These are phyloP conservation scores for Cladosporium sp. DNA, from an alignment of 2,329 filamentous ascomycete species.

Conservation along the genomic window DNA sequence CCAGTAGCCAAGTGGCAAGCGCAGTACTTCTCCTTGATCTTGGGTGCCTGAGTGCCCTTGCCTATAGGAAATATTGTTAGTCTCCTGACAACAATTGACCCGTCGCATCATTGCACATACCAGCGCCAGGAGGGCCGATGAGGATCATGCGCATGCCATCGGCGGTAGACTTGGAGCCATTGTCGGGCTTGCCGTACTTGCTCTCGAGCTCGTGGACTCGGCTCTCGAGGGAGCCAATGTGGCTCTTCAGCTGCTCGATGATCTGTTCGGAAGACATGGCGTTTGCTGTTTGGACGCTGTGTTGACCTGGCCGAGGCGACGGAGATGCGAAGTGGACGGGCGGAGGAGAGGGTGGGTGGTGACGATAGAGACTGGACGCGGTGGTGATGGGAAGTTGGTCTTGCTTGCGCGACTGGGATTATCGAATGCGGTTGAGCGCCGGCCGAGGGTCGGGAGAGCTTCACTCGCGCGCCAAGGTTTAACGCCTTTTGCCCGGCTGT, in stretches of 20 bases:
- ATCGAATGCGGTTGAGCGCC: conserved; percentile 9
- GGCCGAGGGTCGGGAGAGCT: background rate
- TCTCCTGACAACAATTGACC: background rate
- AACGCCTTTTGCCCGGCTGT: conserved; percentile 1
- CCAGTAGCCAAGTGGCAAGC: conserved; percentile 97
- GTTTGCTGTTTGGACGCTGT: background rate
- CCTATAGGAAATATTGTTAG: conserved; percentile 51
- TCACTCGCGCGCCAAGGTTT: background rate
- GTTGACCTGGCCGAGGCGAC: conserved; percentile 10
- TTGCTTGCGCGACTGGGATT: conserved; percentile 8
- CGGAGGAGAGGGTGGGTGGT: background rate
- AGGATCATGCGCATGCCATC: conserved; percentile 86
- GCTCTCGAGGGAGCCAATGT: conserved; percentile 77
- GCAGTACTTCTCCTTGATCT: conserved; percentile 96
- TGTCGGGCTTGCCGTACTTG: conserved; percentile 11
- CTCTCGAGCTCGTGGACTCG: conserved; percentile 79
- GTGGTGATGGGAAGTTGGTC: conserved; percentile 6
- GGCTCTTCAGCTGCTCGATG: conserved; percentile 75
- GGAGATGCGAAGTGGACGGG: conserved; percentile 5
- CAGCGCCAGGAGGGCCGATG: conserved; percentile 94
- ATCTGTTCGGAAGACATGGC: conserved; percentile 12
- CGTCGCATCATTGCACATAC: conserved; percentile 53
- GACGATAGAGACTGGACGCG: background rate
- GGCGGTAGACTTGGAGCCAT: conserved; percentile 20
- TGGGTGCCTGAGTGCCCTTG: conserved; percentile 97